A percentile compares a stretch with the other conserved stretches of the same genome.
Evolutionary conservation across 768 basidiomycete species (phyloP).

Genomic region (Fomitopsis pulvina): DNA sequence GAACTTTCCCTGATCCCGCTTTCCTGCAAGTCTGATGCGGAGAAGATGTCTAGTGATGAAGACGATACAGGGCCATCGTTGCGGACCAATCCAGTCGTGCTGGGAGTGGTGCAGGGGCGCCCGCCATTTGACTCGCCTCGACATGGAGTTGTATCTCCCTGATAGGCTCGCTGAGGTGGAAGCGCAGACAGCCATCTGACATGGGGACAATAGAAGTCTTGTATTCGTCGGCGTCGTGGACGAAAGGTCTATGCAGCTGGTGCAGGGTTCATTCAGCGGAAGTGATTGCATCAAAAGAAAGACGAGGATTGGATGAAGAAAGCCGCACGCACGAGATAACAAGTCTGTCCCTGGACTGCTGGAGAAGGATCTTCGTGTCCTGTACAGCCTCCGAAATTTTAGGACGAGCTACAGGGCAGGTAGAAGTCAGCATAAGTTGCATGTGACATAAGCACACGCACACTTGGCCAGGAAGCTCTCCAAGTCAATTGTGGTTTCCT

Average conservation of each 20-base stretch:
- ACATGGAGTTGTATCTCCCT: no score
- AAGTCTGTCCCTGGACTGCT: slow-evolving; percentile 85
- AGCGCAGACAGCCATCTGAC: slow-evolving; percentile 47
- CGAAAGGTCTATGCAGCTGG: slow-evolving; percentile 76
- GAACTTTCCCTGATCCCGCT: no score
- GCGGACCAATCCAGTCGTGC: slow-evolving; percentile 98
- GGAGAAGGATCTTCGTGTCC: slow-evolving; percentile 86
- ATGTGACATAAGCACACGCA: slow-evolving; percentile 35
- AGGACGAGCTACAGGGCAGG: slow-evolving; percentile 61
- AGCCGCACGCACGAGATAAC: slow-evolving; percentile 79
- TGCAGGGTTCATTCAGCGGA: not conserved
- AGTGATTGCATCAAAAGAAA: not conserved
- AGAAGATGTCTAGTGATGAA: no score
- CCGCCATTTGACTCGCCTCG: slow-evolving; percentile 81
- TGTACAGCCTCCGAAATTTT: slow-evolving; percentile 84
- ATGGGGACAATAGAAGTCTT: slow-evolving; percentile 54
- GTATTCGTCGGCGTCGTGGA: slow-evolving; percentile 76
- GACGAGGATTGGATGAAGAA: not conserved
- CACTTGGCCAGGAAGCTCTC: slow-evolving; percentile 93
- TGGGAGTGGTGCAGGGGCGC: slow-evolving; percentile 83
- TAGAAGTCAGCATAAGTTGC: not conserved
- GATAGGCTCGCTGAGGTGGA: slow-evolving; percentile 90
- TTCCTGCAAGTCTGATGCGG: no score
- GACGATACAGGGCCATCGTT: no score
- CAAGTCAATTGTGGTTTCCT: slow-evolving; percentile 86